phyloP scores from a whole-genome alignment of 495 filamentous ascomycete species.

The Sabuloglossum arenarium region DNA sequence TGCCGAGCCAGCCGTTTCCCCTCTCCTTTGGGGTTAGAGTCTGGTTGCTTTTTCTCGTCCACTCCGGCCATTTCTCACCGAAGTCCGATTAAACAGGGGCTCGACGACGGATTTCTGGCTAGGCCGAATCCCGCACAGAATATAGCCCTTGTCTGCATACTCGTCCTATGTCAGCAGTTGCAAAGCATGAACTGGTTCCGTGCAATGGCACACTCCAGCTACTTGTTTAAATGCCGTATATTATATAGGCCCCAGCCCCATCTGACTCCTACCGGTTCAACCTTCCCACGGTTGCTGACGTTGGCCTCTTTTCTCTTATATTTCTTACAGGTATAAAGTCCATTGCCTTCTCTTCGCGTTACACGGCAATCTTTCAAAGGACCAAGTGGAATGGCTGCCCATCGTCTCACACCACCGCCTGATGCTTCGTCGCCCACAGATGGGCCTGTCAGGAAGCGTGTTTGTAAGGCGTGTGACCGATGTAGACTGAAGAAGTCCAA shows the following conservation, averaged over 20 bases:
- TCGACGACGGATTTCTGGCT: not conserved
- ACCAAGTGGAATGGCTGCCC: not conserved
- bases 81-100: not conserved
- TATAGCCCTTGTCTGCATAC: not conserved
- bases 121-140: no score
- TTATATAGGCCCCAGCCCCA: not conserved
- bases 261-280: not conserved
- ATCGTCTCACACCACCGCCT: not conserved
- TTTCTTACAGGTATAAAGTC: not conserved
- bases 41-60: not conserved
- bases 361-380: not conserved
- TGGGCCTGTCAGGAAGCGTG: constrained; percentile 22
- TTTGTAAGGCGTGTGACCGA: constrained; percentile 43
- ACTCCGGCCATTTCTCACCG: not conserved
- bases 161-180: not conserved
- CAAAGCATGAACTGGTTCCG: not conserved
- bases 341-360: not conserved
- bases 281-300: not conserved
- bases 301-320: not conserved
- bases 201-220: no score
- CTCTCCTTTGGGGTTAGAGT: not conserved
- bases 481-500: constrained; percentile 45
- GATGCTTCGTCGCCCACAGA: constrained; percentile 1
- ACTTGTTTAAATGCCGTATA: not conserved
- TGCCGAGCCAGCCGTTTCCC: not conserved